Base-by-base conservation (phyloP, 2,329 filamentous ascomycete genomes). In the Penicillium sp. region DNA sequence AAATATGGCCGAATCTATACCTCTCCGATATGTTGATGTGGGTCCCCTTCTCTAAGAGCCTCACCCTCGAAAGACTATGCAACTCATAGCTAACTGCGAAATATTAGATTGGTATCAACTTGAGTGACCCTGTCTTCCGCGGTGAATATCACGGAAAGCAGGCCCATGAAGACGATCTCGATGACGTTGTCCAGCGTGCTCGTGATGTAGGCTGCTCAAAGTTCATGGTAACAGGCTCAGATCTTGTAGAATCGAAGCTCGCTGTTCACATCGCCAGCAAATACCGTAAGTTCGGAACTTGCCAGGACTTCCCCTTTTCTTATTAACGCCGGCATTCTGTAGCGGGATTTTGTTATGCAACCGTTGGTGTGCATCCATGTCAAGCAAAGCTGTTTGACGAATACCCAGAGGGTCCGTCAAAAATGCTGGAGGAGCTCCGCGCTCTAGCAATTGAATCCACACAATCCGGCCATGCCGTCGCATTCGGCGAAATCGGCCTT, bases 311-410 rank as follows among this genome's bases (percentile, higher is more conserved):
- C 9, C 19, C 40, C 17, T 27, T 21, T 17, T 2, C 2, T 21
- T 7, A 47, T 17, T 49, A 21, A 53, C 35, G 6, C 6, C 10
- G 1, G 15, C 1, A 12, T 1, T 21, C 52, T 31, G 8, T 62
- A 92, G 90, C 91, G 23, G 89, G 89, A 21, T 84, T 86, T 35
- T 91, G 96, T 69, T 99, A 91, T 74, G 88, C 89, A 23, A 99
- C 94, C 1, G 88, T 96, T 10, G 94, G 94, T 62, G 91, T 99
- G 43, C 94, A 99, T 73, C 94, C 94, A 15, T 99, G 94, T 76
- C 89, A 86, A 62, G 90, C 90, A 65, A 85, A 88, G 62, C 85
- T 89, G 53, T 96, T 99, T 73, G 88, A 89, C 64, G 77, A 80
- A 7, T 75, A 84, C 60, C 57, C 77, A 72, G 69, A 81, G 73